Base-by-base conservation (phyloP, 768 basidiomycete genomes). In the Leccinum arenicola region DNA sequence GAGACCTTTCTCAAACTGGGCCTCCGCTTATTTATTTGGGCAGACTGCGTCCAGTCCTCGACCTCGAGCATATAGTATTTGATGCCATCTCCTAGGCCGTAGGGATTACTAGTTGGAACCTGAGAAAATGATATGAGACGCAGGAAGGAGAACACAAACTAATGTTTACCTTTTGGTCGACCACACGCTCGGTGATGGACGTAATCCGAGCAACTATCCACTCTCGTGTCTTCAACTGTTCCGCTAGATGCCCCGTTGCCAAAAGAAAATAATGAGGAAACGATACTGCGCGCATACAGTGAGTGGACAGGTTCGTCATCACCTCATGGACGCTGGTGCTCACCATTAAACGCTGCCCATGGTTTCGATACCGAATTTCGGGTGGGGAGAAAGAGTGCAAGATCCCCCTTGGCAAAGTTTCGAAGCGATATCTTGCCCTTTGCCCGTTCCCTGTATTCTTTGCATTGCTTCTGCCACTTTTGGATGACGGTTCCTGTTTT, bases 321-420 rank as follows among this genome's bases (percentile, higher is more conserved):
- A 23, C 23, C 12, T n/a, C 19, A 10, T 6, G 21, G 9, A 12
- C 50, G n/a, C 33, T 38, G 10, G 45, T 10, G 61, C 85, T 66
- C 70, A 94, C 95, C 91, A 74, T 98, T 98, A 76, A 98, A 98
- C 10, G 97, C 97, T 23, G 96, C 97, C 96, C 97, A 99, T 1
- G 93, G 91, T 71, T 91, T 93, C 47, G 90, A 88, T 6, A 92
- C 84, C 29, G 94, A 93, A 73, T 98, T 98, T 50, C 95, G 81
- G 0, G 97, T 99, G 2, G 97, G 97, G 14, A 99, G 78, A 75
- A 99, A 99, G 31, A 99, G 77, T 1, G 95, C 96, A 53, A 99
- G 78, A 74, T 99, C 97, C 10, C 95, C 95, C 71, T 94, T 95
- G 8, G 89, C 80, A 65, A 98, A 98, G 75, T 95, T 96, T 66